phyloP scores from a whole-genome alignment of 2,329 filamentous ascomycete genomes.

The Colletotrichum lentis region DNA sequence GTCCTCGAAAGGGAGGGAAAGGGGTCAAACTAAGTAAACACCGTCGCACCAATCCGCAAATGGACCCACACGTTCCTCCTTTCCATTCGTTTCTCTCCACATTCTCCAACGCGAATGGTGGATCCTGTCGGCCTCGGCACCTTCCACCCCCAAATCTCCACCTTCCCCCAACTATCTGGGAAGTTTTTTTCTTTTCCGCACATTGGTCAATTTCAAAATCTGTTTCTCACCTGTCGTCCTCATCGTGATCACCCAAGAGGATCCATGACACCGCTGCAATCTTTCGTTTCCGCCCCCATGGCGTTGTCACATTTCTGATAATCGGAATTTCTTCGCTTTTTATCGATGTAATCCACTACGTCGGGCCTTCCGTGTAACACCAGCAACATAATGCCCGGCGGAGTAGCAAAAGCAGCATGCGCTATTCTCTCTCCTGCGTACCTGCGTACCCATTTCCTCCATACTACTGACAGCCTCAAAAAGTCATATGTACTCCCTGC shows the following conservation, averaged over 20 bases:
- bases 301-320: neutral
- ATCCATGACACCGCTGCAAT: neutral
- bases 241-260: neutral
- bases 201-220: neutral
- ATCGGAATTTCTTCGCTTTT: neutral
- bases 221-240: too few species aligned
- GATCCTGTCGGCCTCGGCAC: conserved; percentile 29
- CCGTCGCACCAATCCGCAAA: conserved; percentile 6
- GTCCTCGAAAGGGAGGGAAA: too few species aligned
- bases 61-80: conserved; percentile 12
- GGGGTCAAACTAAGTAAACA: too few species aligned
- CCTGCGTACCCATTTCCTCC: neutral
- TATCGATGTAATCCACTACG: conserved; percentile 21
- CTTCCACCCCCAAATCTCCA: conserved; percentile 30
- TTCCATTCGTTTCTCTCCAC: conserved; percentile 21
- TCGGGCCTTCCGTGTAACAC: neutral
- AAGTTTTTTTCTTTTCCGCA: neutral
- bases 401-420: neutral
- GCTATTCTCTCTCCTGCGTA: neutral
- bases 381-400: neutral
- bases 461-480: neutral
- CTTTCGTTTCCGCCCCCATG: neutral
- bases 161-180: conserved; percentile 25
- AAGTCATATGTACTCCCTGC: too few species aligned
- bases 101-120: conserved; percentile 29